Evolutionary conservation across 345 rosid species (phyloP).

Genomic region (Conringia planisiliqua): DNA sequence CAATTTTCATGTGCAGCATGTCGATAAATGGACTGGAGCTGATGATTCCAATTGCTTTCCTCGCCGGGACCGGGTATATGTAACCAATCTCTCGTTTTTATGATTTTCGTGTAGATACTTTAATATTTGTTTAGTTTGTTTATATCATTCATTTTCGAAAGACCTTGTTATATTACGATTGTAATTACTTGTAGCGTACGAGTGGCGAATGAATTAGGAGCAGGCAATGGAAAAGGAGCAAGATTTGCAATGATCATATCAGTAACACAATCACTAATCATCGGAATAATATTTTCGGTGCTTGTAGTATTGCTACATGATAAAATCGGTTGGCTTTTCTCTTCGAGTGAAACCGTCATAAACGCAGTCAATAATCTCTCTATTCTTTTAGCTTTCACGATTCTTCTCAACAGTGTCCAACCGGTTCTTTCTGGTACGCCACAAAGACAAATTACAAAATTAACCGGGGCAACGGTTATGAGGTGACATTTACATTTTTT

Average conservation of each 20-base stretch:
- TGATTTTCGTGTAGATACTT: not conserved
- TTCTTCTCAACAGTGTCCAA: conserved; percentile 84
- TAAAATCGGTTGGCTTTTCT: conserved; percentile 47
- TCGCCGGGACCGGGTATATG: conserved; percentile 60
- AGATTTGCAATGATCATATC: conserved; percentile 66
- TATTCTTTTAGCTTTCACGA: conserved; percentile 63
- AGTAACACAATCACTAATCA: conserved; percentile 50
- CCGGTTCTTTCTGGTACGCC: conserved; percentile 76
- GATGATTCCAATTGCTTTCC: conserved; percentile 84
- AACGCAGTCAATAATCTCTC: conserved; percentile 60
- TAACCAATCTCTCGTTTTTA: not conserved
- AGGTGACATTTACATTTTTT: not conserved
- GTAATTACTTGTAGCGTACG: conserved; percentile 48
- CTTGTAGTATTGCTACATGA: conserved; percentile 41
- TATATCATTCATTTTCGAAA: not conserved
- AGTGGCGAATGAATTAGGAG: conserved; percentile 46
- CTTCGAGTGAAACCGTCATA: conserved; percentile 55
- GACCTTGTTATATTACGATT: not conserved
- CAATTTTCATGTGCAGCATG: conserved; percentile 50
- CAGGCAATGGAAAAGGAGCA: conserved; percentile 29
- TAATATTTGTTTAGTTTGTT: not conserved
- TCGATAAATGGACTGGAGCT: conserved; percentile 68
- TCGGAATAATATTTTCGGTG: conserved; percentile 58
- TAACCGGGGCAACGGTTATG: not conserved
- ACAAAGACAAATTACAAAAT: not conserved